Evolutionary conservation across 352 stramenopile genomes (phyloP).

Genomic region (Phytophthora cryptogea): DNA sequence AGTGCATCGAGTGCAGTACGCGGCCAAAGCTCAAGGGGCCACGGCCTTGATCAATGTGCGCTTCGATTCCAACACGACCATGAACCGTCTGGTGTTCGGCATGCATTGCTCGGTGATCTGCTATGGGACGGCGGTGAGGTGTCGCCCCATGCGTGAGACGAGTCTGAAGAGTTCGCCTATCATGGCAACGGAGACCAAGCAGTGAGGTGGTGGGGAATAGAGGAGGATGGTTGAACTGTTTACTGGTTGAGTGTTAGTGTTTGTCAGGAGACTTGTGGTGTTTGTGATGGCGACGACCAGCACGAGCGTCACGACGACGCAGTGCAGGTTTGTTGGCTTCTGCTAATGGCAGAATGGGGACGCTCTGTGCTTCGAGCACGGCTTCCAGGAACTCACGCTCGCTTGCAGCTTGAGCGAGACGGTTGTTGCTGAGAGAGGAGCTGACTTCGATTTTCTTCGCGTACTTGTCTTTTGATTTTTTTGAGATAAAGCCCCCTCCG

Average conservation of each 20-base stretch:
- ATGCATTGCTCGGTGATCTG: conserved; percentile 83
- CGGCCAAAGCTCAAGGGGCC: conserved; percentile 68
- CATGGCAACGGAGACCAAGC: conserved; percentile 7
- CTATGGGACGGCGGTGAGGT: conserved; percentile 79
- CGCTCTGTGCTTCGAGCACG: conserved; percentile 16
- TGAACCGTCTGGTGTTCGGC: conserved; percentile 86
- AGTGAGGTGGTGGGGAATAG: conserved; percentile 21
- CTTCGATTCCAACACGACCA: conserved; percentile 86
- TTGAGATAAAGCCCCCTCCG: conserved; percentile 47
- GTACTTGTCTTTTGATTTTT: conserved; percentile 20
- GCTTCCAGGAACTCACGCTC: conserved; percentile 18
- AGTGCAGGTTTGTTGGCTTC: conserved; percentile 29
- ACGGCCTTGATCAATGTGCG: conserved; percentile 80
- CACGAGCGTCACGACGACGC: conserved; percentile 25
- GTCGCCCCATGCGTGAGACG: conserved; percentile 35
- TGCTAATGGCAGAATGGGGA: conserved; percentile 21
- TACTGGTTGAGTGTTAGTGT: neutral
- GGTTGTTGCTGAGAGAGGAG: conserved; percentile 5
- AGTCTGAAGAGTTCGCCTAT: conserved; percentile 18
- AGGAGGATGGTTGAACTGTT: neutral
- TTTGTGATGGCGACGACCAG: conserved; percentile 6
- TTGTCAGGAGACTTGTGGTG: conserved; percentile 11
- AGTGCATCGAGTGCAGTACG: conserved; percentile 78
- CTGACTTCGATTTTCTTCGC: conserved; percentile 5
- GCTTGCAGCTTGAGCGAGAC: conserved; percentile 3